Conservation (phyloP, 2,329 filamentous ascomycete genomes). For the Clonostachys rosea region DNA sequence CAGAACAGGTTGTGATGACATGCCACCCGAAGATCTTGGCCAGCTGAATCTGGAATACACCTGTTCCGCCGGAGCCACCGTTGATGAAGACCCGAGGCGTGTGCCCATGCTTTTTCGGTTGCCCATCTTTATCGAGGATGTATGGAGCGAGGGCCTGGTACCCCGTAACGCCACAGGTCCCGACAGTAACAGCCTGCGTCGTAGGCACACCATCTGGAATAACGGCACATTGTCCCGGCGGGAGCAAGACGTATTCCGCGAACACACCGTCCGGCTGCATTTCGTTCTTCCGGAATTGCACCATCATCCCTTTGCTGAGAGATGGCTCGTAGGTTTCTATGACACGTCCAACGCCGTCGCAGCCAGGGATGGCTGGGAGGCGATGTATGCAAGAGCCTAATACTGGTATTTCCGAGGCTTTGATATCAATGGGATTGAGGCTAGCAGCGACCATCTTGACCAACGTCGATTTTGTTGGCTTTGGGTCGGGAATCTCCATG, state of each 20-base stretch:
- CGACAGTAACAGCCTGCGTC: constrained; percentile 12
- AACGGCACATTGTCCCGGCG: constrained; percentile 6
- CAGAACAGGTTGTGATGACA: constrained; percentile 27
- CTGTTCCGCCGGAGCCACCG: constrained; percentile 25
- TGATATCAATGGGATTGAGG: constrained; percentile 34
- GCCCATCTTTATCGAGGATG: background rate
- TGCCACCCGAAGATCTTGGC: constrained; percentile 23
- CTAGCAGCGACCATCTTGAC: constrained; percentile 27
- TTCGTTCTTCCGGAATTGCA: constrained; percentile 26
- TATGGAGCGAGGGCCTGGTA: constrained; percentile 10
- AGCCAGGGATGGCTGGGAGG: constrained; percentile 30
- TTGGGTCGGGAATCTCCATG: background rate
- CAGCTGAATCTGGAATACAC: constrained; percentile 28
- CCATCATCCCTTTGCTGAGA: constrained; percentile 14
- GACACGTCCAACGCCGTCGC: constrained; percentile 41
- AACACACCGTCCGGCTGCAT: background rate
- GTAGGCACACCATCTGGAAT: constrained; percentile 22
- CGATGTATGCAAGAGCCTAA: constrained; percentile 16
- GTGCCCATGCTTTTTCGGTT: constrained; percentile 15
- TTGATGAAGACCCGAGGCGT: constrained; percentile 23
- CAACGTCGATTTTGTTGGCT: constrained; percentile 6
- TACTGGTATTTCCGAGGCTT: constrained; percentile 25
- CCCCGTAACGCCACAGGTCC: constrained; percentile 13
- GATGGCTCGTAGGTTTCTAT: constrained; percentile 9
- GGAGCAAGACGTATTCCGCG: constrained; percentile 29